Evolutionary conservation across 768 basidiomycete species (phyloP).

Genomic region (Megacollybia marginata): DNA sequence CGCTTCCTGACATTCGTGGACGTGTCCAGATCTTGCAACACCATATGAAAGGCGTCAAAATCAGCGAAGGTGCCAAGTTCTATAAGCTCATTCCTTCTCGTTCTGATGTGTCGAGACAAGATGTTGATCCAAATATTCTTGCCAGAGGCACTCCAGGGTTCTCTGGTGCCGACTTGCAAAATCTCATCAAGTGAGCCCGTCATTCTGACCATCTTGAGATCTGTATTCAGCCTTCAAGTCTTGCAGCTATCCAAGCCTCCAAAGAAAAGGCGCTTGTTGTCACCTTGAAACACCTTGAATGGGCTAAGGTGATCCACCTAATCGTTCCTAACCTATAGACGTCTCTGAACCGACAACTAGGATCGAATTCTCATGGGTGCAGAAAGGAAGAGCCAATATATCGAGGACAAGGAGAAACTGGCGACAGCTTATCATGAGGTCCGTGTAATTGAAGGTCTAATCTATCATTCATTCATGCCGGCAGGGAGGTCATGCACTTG

Average conservation of each 20-base stretch:
- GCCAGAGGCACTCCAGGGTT: slow-evolving; percentile 95
- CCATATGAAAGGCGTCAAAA: slow-evolving; percentile 77
- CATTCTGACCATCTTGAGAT: slow-evolving; percentile 4
- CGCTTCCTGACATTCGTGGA: slow-evolving; percentile 90
- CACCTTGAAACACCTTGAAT: slow-evolving; percentile 81
- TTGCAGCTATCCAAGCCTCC: slow-evolving; percentile 93
- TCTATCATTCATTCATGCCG: slow-evolving; percentile 11
- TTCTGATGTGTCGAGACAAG: slow-evolving; percentile 22
- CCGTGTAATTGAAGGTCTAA: slow-evolving; percentile 9
- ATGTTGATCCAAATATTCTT: slow-evolving; percentile 80
- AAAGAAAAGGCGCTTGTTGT: slow-evolving; percentile 75
- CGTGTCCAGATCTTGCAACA: slow-evolving; percentile 90
- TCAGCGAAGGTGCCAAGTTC: slow-evolving; percentile 39
- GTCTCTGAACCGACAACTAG: slow-evolving; percentile 22
- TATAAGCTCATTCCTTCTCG: slow-evolving; percentile 1
- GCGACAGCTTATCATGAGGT: slow-evolving; percentile 97
- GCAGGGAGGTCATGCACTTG: slow-evolving; percentile 89
- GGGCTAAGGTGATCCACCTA: slow-evolving; percentile 73
- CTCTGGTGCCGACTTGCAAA: slow-evolving; percentile 94
- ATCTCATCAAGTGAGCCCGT: slow-evolving; percentile 81
- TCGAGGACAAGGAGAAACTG: slow-evolving; percentile 79
- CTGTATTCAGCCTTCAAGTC: slow-evolving; percentile 26
- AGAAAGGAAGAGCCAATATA: slow-evolving; percentile 84
- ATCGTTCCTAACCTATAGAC: not conserved
- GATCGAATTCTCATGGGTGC: slow-evolving; percentile 97